Evolutionary conservation across 352 stramenopile genomes (phyloP).

Genomic region (Pilasporangium apinafurcum): DNA sequence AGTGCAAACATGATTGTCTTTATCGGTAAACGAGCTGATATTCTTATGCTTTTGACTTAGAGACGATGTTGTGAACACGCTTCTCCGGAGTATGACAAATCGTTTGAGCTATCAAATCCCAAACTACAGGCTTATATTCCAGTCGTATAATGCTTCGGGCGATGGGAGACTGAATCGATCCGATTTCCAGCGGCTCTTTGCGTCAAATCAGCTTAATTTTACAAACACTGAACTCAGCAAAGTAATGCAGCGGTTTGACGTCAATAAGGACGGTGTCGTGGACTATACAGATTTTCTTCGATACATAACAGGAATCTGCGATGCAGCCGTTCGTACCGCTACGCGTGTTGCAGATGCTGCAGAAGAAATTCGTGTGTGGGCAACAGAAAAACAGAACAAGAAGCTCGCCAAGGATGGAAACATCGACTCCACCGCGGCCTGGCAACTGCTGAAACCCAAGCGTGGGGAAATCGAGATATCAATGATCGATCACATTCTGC

Average conservation of each 20-base stretch:
- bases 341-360: slow-evolving; percentile 48
- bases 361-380: slow-evolving; percentile 63
- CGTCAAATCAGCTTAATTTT: slow-evolving; percentile 61
- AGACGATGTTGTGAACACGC: slow-evolving; percentile 51
- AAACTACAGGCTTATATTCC: slow-evolving; percentile 75
- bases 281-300: slow-evolving; percentile 76
- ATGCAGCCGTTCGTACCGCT: slow-evolving; percentile 44
- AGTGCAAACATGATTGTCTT: background rate
- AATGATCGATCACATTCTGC: slow-evolving; percentile 56
- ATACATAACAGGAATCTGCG: slow-evolving; percentile 72
- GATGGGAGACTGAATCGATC: slow-evolving; percentile 58
- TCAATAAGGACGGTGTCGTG: slow-evolving; percentile 69
- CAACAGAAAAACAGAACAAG: slow-evolving; percentile 69
- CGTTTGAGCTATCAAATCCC: slow-evolving; percentile 48
- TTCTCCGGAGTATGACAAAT: slow-evolving; percentile 67
- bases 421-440: slow-evolving; percentile 70
- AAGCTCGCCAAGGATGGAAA: slow-evolving; percentile 74
- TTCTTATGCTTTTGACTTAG: slow-evolving; percentile 17
- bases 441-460: slow-evolving; percentile 59
- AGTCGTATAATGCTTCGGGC: slow-evolving; percentile 62
- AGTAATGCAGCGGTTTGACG: slow-evolving; percentile 76
- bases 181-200: slow-evolving; percentile 72
- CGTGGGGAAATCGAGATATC: slow-evolving; percentile 40
- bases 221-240: slow-evolving; percentile 66
- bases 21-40: background rate